Conservation (phyloP, 2,329 filamentous ascomycete genomes). For the Neocucurbitaria cava region DNA sequence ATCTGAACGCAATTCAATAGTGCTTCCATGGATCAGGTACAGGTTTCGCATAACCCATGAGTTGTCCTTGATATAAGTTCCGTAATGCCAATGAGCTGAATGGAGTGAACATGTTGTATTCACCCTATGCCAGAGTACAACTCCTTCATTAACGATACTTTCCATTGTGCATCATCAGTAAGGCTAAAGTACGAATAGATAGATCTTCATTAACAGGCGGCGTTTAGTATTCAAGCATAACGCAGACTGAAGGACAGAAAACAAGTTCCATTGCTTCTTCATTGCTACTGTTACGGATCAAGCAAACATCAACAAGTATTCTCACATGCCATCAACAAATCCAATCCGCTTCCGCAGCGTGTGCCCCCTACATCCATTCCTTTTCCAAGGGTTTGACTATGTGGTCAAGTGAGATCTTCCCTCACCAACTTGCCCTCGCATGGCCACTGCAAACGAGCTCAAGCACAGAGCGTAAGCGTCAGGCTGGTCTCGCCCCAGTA, state of each 20-base stretch:
- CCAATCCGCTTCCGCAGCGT: not conserved
- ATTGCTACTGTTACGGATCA: too few species aligned
- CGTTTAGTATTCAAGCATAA: too few species aligned
- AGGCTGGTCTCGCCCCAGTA: constrained; percentile 25
- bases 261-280: too few species aligned
- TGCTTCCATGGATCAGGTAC: not conserved
- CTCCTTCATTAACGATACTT: too few species aligned
- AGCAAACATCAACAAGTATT: not conserved
- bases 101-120: too few species aligned
- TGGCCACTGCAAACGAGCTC: not conserved
- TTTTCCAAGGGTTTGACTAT: not conserved
- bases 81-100: too few species aligned
- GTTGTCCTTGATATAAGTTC: too few species aligned
- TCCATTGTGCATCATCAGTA: too few species aligned
- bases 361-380: not conserved
- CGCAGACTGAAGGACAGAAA: not conserved
- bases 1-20: not conserved
- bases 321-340: not conserved
- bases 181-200: too few species aligned
- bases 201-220: too few species aligned
- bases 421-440: not conserved
- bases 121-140: too few species aligned
- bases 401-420: not conserved
- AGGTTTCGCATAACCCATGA: too few species aligned
- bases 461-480: constrained; percentile 24